Conservation (phyloP, 805 yeast genomes). For the Myxozyma vanderwaltii region DNA sequence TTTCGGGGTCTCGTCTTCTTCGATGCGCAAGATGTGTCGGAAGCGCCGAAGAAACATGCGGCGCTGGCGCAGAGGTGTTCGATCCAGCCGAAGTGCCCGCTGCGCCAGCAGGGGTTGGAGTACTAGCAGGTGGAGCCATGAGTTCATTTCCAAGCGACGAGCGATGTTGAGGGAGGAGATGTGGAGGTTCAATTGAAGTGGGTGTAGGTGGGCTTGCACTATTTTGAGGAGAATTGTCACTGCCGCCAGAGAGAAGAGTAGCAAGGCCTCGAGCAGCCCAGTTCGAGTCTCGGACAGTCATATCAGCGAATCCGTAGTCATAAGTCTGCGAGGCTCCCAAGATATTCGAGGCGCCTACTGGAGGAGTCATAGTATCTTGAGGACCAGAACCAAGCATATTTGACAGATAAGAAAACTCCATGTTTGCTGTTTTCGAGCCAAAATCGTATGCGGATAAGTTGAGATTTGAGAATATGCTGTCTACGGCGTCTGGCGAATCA, state of each 20-base stretch:
- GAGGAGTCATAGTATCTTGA: constrained; percentile 9
- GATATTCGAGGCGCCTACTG: constrained; percentile 17
- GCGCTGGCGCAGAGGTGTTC: background rate
- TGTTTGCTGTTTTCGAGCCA: constrained; percentile 43
- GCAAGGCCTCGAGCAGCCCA: constrained; percentile 34
- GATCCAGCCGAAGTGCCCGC: background rate
- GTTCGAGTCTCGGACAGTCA: constrained; percentile 30
- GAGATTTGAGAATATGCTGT: constrained; percentile 23
- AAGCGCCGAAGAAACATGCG: background rate
- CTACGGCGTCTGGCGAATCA: constrained; percentile 21
- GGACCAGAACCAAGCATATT: constrained; percentile 37
- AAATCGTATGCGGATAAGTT: constrained; percentile 37
- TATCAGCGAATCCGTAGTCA: constrained; percentile 25
- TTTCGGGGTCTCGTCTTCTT: constrained; percentile 29
- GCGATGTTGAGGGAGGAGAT: background rate
- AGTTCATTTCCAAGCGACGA: constrained; percentile 6
- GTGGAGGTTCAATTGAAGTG: background rate
- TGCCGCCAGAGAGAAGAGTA: constrained; percentile 26
- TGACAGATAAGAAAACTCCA: constrained; percentile 44
- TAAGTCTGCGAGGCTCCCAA: constrained; percentile 1
- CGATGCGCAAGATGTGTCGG: constrained; percentile 11
- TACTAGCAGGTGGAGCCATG: constrained; percentile 3
- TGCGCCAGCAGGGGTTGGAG: background rate
- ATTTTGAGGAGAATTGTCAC: constrained; percentile 25
- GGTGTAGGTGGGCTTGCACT: constrained; percentile 34